phyloP scores from a whole-genome alignment of 2,329 filamentous ascomycete species.

The Harringtonia aguacate region DNA sequence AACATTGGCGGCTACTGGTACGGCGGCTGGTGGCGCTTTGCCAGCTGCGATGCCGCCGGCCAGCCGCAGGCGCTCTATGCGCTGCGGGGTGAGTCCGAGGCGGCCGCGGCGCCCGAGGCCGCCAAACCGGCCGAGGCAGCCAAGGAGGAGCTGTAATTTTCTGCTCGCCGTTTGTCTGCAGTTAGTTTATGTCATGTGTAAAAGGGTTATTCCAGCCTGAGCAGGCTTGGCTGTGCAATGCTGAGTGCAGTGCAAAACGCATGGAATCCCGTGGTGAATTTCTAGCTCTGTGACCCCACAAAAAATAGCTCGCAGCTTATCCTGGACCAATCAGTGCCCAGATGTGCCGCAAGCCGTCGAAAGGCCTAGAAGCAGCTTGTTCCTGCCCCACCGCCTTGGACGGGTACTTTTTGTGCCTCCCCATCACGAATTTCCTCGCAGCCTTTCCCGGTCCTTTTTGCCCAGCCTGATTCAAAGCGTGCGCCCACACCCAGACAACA shows the following conservation, averaged over 20 bases:
- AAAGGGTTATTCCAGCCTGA: not conserved
- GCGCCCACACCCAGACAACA: too few relatives aligned
- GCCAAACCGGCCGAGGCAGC: too few relatives aligned
- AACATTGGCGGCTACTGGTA: constrained; percentile 48
- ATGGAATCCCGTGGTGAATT: too few relatives aligned
- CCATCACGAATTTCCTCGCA: not conserved
- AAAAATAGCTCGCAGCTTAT: not conserved
- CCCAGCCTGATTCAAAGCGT: too few relatives aligned
- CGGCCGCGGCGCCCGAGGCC: not conserved
- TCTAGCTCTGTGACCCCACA: too few relatives aligned
- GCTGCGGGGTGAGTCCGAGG: constrained; percentile 16
- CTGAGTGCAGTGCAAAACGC: too few relatives aligned
- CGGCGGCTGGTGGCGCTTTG: constrained; percentile 52
- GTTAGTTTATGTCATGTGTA: too few relatives aligned
- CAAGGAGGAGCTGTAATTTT: constrained; percentile 6
- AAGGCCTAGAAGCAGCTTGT: constrained; percentile 15
- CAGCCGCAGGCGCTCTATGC: constrained; percentile 43
- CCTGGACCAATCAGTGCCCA: constrained; percentile 12
- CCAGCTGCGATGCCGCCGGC: constrained; percentile 46
- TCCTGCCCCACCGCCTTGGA: constrained; percentile 7
- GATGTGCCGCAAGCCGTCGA: too few relatives aligned
- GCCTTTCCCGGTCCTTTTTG: not conserved
- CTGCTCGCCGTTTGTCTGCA: not conserved
- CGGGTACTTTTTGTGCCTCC: not conserved
- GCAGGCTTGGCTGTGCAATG: too few relatives aligned